These are phyloP conservation scores for Cyclotella cryptica DNA, from an alignment of 108 stramenopile genomes.

Conservation along the genomic window DNA sequence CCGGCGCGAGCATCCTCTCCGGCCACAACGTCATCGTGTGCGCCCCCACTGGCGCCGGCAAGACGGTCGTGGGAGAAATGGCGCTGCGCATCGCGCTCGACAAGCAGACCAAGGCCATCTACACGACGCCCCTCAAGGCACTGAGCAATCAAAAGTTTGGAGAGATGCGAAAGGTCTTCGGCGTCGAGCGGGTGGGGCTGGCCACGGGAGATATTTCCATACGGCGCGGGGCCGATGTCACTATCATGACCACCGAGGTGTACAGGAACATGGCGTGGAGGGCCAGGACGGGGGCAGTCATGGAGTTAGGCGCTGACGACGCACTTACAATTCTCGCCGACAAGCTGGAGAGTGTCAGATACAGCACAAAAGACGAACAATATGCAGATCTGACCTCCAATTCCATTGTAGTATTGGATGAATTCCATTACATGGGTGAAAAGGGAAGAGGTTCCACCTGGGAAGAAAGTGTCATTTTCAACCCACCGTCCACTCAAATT, in stretches of 20 bases:
- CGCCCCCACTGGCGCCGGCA: conserved; percentile 92
- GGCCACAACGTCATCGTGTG: conserved; percentile 91
- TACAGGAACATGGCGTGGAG: conserved; percentile 93
- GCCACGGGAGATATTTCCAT: conserved; percentile 90
- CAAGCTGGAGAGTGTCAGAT: conserved; percentile 35
- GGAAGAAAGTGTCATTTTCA: conserved; percentile 94
- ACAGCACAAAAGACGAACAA: conserved; percentile 11
- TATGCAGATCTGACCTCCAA: conserved; percentile 66
- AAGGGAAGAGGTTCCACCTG: conserved; percentile 93
- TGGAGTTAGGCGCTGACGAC: not conserved
- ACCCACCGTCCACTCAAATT: conserved; percentile 84
- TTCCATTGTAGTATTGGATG: conserved; percentile 92
- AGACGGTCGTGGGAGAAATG: conserved; percentile 89
- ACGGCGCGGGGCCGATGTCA: conserved; percentile 82
- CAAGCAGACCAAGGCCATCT: conserved; percentile 70
- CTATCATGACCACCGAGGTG: conserved; percentile 96
- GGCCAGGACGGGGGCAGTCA: conserved; percentile 21
- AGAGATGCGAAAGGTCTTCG: conserved; percentile 87
- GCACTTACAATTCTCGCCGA: conserved; percentile 8
- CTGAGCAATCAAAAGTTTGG: conserved; percentile 94
- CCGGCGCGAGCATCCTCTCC: conserved; percentile 27
- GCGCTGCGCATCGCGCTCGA: conserved; percentile 80
- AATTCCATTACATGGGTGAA: conserved; percentile 98
- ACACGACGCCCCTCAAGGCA: conserved; percentile 96
- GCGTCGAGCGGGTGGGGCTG: conserved; percentile 69